Evolutionary conservation across 352 stramenopile species (phyloP).

Genomic region (Pythium scleroteichum): DNA sequence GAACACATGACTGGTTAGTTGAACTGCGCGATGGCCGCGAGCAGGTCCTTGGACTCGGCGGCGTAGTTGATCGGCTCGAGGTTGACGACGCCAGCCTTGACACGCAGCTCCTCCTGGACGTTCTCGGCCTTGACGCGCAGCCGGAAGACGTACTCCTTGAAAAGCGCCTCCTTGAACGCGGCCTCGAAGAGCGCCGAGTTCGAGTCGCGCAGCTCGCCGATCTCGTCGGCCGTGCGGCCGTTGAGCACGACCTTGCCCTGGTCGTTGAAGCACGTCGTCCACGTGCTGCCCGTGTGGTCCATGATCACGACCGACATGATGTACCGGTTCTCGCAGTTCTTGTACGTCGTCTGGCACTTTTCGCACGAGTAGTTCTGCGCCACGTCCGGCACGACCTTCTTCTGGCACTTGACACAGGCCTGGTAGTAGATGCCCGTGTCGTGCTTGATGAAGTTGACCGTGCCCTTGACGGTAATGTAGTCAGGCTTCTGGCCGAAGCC

Average conservation of each 20-base stretch:
- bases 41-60: conserved; percentile 90
- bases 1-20: conserved; percentile 44
- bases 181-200: conserved; percentile 92
- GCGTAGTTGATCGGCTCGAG: conserved; percentile 94
- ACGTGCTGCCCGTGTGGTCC: conserved; percentile 93
- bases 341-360: conserved; percentile 95
- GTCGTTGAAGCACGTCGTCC: conserved; percentile 98
- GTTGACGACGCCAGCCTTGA: conserved; percentile 93
- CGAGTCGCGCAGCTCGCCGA: conserved; percentile 79
- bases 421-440: conserved; percentile 89
- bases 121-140: conserved; percentile 95
- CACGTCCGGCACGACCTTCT: conserved; percentile 92
- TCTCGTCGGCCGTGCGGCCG: conserved; percentile 91
- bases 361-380: conserved; percentile 96
- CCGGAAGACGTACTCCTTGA: conserved; percentile 88
- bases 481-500: conserved; percentile 96
- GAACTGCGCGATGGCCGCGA: conserved; percentile 92
- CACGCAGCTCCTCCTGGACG: conserved; percentile 94
- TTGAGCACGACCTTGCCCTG: conserved; percentile 94
- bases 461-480: conserved; percentile 96
- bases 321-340: conserved; percentile 94
- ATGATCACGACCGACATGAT: conserved; percentile 94
- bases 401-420: conserved; percentile 88
- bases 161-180: conserved; percentile 92
- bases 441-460: conserved; percentile 97